A percentile compares a stretch with the other conserved stretches of the same genome.
Conservation (phyloP, 108 stramenopile genomes). For the Tribonema minus region DNA sequence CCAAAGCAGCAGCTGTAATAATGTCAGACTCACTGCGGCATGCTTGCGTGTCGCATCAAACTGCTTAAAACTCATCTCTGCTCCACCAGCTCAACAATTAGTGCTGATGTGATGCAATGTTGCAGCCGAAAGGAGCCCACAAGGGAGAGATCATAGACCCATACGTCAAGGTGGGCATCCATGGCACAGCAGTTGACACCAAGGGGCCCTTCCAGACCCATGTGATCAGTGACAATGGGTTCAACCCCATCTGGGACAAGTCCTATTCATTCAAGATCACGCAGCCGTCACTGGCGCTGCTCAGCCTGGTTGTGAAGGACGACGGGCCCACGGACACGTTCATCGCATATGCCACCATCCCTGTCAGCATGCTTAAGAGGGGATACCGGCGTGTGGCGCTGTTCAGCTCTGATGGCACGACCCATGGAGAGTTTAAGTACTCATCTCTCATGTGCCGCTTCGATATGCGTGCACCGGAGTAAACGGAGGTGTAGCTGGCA, state of each 20-base stretch:
- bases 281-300: slow-evolving; percentile 58
- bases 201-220: slow-evolving; percentile 50
- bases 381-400: slow-evolving; percentile 44
- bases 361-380: slow-evolving; percentile 25
- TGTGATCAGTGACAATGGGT: slow-evolving; percentile 70
- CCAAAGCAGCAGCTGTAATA: too few relatives aligned
- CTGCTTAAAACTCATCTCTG: too few relatives aligned
- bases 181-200: slow-evolving; percentile 57
- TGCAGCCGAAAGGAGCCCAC: slow-evolving; percentile 45
- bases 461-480: too few relatives aligned
- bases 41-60: too few relatives aligned
- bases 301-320: slow-evolving; percentile 55
- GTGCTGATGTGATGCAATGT: too few relatives aligned
- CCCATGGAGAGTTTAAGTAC: slow-evolving; percentile 37
- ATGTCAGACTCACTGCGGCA: too few relatives aligned
- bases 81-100: too few relatives aligned
- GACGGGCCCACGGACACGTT: slow-evolving; percentile 51
- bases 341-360: slow-evolving; percentile 50
- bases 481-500: too few relatives aligned
- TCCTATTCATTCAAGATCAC: slow-evolving; percentile 53
- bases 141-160: slow-evolving; percentile 58
- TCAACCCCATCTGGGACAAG: slow-evolving; percentile 86
- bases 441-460: slow-evolving; percentile 24
- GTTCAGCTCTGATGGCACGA: slow-evolving; percentile 27
- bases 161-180: slow-evolving; percentile 44